Base-by-base conservation (phyloP, 2,329 filamentous ascomycete genomes). In the Aaosphaeria pasadenensis region DNA sequence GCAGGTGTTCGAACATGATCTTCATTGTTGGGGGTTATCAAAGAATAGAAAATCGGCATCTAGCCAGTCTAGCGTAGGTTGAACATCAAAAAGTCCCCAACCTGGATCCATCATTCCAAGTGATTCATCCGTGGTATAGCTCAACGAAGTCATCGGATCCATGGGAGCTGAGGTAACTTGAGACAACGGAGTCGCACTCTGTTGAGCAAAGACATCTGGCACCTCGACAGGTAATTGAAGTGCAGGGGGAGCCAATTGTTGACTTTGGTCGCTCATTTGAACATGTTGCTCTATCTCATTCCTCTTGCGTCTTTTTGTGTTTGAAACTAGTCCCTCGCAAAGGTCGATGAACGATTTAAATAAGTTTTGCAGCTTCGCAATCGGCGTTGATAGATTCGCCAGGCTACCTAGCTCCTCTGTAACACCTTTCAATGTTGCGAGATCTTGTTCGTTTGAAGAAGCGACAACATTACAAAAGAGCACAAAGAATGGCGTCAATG, bases 31-130 rank as follows among this genome's bases (percentile, higher is more conserved):
- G 35, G 33, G 9, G 13, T 17, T 40, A 40, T 40, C 39, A 2
- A 56, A 50, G 30, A 48, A 52, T 4, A 52, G 52, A 32, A 59
- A 53, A n/a, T 58, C 58, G 2, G 57, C 50, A 13, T 56, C 55
- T 3, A 61, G 48, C 58, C 57, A 61, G 36, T 56, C 54, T 7
- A 61, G 44, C 17, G 53, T 58, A 13, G 58, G 55, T 39, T 61
- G 58, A 1, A 52, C 45, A 40, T 59, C 58, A 17, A 59, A 59
- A 11, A 58, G 43, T 1, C 49, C 57, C 50, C 51, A 58, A 5
- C 43, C 47, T 13, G 50, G 49, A 45, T 58, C 47, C 4, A 45
- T 36, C 9, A 11, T n/a, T 9, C 17, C 17, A 24, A 11, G 7
- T 9, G 9, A 9, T 9, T 11, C 9, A n/a, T 11, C 9, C 7